Evolutionary conservation across 169 alveolate genomes (phyloP).

Genomic region (Eimeria tenella): DNA sequence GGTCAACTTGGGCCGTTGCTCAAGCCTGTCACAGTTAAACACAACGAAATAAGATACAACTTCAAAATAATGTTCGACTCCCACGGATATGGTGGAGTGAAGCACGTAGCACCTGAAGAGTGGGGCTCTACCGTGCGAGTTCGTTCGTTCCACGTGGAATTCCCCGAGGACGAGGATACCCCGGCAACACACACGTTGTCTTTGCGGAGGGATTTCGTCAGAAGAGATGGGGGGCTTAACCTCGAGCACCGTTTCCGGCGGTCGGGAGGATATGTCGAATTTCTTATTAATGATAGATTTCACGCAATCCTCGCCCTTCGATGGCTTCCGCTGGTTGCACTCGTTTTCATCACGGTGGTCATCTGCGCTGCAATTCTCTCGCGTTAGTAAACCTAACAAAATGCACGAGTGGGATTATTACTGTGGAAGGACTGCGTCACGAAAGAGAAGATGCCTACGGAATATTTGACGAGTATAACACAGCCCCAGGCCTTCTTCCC

Average conservation of each 20-base stretch:
- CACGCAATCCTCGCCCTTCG: conserved; percentile 78
- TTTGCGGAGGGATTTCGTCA: conserved; percentile 52
- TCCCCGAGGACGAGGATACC: conserved; percentile 67
- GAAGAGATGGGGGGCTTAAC: conserved; percentile 65
- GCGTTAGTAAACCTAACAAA: conserved; percentile 16
- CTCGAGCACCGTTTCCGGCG: conserved; percentile 71
- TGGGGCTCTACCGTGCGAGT: conserved; percentile 43
- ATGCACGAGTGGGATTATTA: background rate
- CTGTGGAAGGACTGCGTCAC: background rate
- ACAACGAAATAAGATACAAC: background rate
- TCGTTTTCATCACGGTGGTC: conserved; percentile 76
- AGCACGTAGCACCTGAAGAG: background rate
- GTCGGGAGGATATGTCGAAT: conserved; percentile 71
- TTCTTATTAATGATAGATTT: conserved; percentile 74
- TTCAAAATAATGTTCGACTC: conserved; percentile 38
- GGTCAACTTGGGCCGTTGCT: background rate
- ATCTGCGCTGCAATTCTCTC: conserved; percentile 73
- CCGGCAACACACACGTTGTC: conserved; percentile 62
- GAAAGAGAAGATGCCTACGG: background rate
- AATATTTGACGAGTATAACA: background rate
- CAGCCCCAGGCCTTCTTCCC: background rate
- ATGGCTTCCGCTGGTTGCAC: conserved; percentile 77
- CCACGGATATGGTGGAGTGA: conserved; percentile 33
- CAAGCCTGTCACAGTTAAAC: conserved; percentile 9
- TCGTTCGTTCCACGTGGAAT: conserved; percentile 72